A percentile compares a stretch with the other conserved stretches of the same genome.
Evolutionary conservation across 1,139 yeast species (phyloP).

Genomic region (Casaregolazyma lundiana): DNA sequence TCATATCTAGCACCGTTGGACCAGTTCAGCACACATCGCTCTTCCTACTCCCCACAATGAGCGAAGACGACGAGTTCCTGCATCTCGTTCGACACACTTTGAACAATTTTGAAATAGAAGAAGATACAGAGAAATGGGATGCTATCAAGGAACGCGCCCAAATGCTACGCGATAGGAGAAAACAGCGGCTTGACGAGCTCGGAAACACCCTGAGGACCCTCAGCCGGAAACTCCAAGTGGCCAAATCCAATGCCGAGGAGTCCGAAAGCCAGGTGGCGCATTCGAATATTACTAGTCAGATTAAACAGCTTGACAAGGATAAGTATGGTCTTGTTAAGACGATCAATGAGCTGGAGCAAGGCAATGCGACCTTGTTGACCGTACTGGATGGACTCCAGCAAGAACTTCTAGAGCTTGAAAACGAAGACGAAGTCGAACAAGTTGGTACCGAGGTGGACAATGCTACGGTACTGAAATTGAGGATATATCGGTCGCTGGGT

Average conservation of each 20-base stretch:
- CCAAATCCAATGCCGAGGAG: conserved; percentile 22
- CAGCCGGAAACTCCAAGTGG: conserved; percentile 30
- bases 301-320: conserved; percentile 41
- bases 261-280: background rate
- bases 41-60: conserved; percentile 3
- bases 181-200: conserved; percentile 18
- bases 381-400: conserved; percentile 41
- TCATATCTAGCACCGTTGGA: conserved; percentile 43
- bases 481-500: conserved; percentile 38
- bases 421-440: conserved; percentile 29
- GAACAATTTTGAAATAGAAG: conserved; percentile 49
- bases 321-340: conserved; percentile 54
- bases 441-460: conserved; percentile 31
- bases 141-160: conserved; percentile 20
- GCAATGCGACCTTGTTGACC: conserved; percentile 45
- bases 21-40: conserved; percentile 58
- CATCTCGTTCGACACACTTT: conserved; percentile 31
- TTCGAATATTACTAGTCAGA: background rate
- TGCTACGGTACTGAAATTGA: conserved; percentile 36
- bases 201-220: conserved; percentile 24
- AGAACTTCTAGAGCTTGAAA: conserved; percentile 36
- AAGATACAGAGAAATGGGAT: conserved; percentile 37
- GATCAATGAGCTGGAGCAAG: conserved; percentile 52
- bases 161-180: conserved; percentile 18
- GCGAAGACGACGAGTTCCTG: conserved; percentile 14